Percentiles rank a stretch among this genome's conserved stretches.
Evolutionary conservation across 192 early-diverging fungal species (phyloP).

Genomic region (Backusella parvicylindrica): DNA sequence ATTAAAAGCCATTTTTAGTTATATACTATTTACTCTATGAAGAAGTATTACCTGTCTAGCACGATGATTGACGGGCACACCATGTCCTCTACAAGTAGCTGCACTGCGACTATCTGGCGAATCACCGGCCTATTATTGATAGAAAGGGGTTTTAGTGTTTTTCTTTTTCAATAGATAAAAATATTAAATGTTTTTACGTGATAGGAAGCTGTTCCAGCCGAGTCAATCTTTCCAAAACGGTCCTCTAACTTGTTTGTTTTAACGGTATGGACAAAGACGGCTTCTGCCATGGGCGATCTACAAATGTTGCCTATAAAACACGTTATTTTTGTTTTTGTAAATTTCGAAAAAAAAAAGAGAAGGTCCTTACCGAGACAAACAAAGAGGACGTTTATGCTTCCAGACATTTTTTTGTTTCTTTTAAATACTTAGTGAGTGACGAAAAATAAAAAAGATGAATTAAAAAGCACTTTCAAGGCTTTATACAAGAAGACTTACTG

Average conservation of each 20-base stretch:
- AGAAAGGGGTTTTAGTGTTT: background rate
- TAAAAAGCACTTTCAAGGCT: background rate
- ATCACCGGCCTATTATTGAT: conserved; percentile 61
- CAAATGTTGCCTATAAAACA: conserved; percentile 35
- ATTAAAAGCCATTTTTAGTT: background rate
- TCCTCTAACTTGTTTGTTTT: conserved; percentile 48
- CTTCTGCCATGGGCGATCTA: conserved; percentile 85
- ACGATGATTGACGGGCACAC: conserved; percentile 69
- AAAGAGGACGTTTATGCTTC: background rate
- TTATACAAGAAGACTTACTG: background rate
- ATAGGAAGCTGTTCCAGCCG: conserved; percentile 81
- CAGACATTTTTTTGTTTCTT: background rate
- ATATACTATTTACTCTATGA: background rate
- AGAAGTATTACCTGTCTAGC: conserved; percentile 60
- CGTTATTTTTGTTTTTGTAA: background rate
- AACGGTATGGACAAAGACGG: conserved; percentile 81
- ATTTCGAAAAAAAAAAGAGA: background rate
- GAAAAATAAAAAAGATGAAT: background rate
- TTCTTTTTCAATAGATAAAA: too few species aligned
- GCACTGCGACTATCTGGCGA: conserved; percentile 68
- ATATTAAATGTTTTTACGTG: too few species aligned
- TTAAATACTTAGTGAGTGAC: background rate
- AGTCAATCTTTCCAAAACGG: conserved; percentile 70
- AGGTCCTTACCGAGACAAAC: conserved; percentile 10
- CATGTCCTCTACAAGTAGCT: conserved; percentile 63